Base-by-base conservation (phyloP, 768 basidiomycete genomes). In the Tricholoma furcatifolium region DNA sequence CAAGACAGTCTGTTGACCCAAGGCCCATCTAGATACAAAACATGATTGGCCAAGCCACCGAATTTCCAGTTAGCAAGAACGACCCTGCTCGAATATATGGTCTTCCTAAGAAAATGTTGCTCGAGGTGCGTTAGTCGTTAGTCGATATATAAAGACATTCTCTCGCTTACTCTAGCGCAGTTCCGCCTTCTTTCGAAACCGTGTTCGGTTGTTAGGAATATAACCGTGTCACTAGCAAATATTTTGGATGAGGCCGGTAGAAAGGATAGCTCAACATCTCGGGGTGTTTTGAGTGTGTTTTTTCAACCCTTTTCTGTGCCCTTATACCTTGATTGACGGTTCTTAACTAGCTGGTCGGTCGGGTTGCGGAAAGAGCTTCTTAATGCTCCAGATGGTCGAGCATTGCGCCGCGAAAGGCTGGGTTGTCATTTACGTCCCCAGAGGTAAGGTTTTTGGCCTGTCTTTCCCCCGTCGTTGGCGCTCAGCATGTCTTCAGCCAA, bases 361-460 rank as follows among this genome's bases (percentile, higher is more conserved):
- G 8, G 93, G 94, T 5, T 84, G 80, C 50, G 94, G 93, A 38
- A 97, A 96, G 71, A 90, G 87, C 50, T 83, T 81, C 55, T 66
- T 90, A 8, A 69, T 96, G 27, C 71, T 94, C 8, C 93, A 97
- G 66, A 78, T 87, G 0, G 82, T 90, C 0, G 76, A 87, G 35
- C 84, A 91, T 56, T 85, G 84, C 31, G 60, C 78, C 9, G 67
- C 77, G 2, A 77, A 80, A 18, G 78, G 80, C 23, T 94, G 91
- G 89, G 77, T 95, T 18, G 90, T 93, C 15, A 67, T 95, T 15
- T 97, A 94, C 65, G 79, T 93, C 21, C 92, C 94, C 3, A 76
- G 87, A 70, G 83, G 91, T 90, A 30, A 43, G 77, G 67, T 24
- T 10, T 17, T 15, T 39, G 6, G 20, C 20, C 30, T 8, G 24